A percentile compares a stretch with the other conserved stretches of the same genome.
Evolutionary conservation across 352 stramenopile species (phyloP).

Genomic region (Halophytophthora batemanensis): DNA sequence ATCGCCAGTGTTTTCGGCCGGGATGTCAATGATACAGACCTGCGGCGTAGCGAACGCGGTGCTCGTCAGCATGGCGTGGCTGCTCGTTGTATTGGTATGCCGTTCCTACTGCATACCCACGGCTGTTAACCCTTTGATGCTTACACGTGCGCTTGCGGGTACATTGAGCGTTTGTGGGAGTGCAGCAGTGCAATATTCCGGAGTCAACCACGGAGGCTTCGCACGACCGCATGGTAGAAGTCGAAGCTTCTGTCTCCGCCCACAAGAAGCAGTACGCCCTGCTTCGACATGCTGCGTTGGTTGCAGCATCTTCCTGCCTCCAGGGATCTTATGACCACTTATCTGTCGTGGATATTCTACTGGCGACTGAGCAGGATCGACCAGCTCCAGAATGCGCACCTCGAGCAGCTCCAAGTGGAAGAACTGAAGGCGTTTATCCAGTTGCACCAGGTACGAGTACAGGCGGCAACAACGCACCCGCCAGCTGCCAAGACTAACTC

Average conservation of each 20-base stretch:
- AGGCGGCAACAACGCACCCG: background rate
- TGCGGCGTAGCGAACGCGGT: conserved; percentile 37
- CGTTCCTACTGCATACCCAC: background rate
- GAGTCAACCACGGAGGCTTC: conserved; percentile 12
- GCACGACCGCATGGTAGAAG: conserved; percentile 9
- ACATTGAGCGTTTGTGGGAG: background rate
- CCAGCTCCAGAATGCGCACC: conserved; percentile 34
- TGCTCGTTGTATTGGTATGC: conserved; percentile 53
- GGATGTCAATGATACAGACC: conserved; percentile 23
- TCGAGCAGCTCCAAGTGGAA: conserved; percentile 33
- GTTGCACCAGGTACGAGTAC: conserved; percentile 39
- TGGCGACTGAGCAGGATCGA: conserved; percentile 28
- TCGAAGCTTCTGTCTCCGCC: conserved; percentile 16
- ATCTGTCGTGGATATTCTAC: background rate
- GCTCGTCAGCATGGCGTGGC: conserved; percentile 44
- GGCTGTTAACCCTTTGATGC: background rate
- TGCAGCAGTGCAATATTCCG: conserved; percentile 24
- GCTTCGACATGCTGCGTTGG: background rate
- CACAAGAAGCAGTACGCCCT: conserved; percentile 17
- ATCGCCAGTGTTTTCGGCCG: conserved; percentile 17
- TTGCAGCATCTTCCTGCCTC: background rate
- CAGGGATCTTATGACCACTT: background rate
- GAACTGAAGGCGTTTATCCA: conserved; percentile 59
- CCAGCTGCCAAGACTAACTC: conserved; percentile 1
- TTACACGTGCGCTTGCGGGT: background rate